These are phyloP conservation scores for Nymphaea colorata DNA, from an alignment of 164 flowering plant genomes.

Conservation along the genomic window DNA sequence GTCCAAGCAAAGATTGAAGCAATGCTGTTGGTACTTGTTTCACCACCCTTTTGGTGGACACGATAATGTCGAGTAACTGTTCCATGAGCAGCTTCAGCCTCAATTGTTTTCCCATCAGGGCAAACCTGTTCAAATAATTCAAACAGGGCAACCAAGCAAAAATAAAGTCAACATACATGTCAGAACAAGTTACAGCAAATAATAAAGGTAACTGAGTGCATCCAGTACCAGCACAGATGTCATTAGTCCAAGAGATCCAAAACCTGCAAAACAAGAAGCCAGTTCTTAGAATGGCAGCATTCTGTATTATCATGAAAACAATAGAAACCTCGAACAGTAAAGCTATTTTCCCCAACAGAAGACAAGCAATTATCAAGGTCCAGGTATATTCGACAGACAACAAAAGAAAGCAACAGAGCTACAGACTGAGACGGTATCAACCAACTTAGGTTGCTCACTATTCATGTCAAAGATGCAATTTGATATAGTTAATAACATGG, in stretches of 20 bases:
- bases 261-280: conserved; percentile 37
- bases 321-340: too few relatives aligned
- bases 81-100: conserved; percentile 99
- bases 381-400: too few relatives aligned
- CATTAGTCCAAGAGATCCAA: conserved; percentile 97
- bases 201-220: neutral
- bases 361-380: too few relatives aligned
- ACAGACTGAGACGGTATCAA: too few relatives aligned
- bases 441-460: too few relatives aligned
- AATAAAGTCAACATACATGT: neutral
- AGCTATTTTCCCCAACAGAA: too few relatives aligned
- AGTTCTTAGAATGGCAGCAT: neutral
- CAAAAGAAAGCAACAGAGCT: too few relatives aligned
- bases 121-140: conserved; percentile 45
- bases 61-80: conserved; percentile 96
- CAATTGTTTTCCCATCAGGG: conserved; percentile 98
- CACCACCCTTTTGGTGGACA: conserved; percentile 96
- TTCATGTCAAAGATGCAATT: too few relatives aligned
- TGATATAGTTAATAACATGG: too few relatives aligned
- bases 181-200: neutral
- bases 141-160: neutral
- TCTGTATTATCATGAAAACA: too few relatives aligned
- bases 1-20: conserved; percentile 99
- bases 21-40: conserved; percentile 97
- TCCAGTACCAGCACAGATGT: conserved; percentile 79